phyloP scores from a whole-genome alignment of 2,329 filamentous ascomycete genomes.

The Colletotrichum nymphaeae region DNA sequence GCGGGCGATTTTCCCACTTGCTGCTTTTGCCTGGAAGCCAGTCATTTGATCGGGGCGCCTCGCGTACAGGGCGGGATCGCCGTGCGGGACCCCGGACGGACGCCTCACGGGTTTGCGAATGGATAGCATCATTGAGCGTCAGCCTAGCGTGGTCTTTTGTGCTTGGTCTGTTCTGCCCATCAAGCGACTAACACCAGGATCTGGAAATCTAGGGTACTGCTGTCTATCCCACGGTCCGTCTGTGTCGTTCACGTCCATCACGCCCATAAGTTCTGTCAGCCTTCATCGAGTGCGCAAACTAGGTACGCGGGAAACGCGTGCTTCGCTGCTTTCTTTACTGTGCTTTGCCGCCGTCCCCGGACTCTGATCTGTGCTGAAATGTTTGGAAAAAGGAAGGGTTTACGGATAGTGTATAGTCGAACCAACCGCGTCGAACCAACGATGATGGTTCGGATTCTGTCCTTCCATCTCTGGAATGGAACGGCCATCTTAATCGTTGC shows the following conservation, averaged over 20 bases:
- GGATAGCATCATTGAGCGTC: slow-evolving; percentile 25
- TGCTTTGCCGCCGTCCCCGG: background rate
- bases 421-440: background rate
- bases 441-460: background rate
- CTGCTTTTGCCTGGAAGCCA: background rate
- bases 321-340: background rate
- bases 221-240: background rate
- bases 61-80: background rate
- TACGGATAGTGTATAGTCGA: background rate
- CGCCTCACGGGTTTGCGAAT: slow-evolving; percentile 25
- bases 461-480: slow-evolving; percentile 22
- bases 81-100: slow-evolving; percentile 1
- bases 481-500: slow-evolving; percentile 23
- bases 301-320: background rate
- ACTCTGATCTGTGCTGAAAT: background rate
- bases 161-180: background rate
- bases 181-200: background rate
- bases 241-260: background rate
- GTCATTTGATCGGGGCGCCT: slow-evolving; percentile 20
- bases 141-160: background rate
- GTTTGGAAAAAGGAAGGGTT: background rate
- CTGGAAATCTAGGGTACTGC: background rate
- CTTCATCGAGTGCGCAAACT: background rate
- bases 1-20: background rate
- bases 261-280: background rate